Evolutionary conservation across 257 asterid genomes (phyloP), one percentile per base, ranked within the genome.

Genomic region (Cruciata laevipes): DNA sequence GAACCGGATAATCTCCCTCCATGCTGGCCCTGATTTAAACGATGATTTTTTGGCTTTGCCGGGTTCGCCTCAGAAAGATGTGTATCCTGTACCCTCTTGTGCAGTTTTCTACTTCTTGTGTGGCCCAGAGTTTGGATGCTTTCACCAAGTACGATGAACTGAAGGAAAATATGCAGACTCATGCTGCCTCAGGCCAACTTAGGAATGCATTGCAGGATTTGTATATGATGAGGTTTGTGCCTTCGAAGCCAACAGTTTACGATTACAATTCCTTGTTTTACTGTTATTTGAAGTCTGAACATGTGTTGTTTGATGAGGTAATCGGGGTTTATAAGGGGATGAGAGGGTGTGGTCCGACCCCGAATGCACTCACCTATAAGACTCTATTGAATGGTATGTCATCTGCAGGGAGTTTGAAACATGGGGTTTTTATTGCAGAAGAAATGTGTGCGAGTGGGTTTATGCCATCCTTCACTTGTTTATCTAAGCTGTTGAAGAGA

Each of bases 281-380:
- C 65, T 83, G 74, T 68, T 76, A 74, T 72, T 73, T 83, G 65
- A 85, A 69, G 82, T 85, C 95, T 16, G 74, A 69, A 51, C 35
- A 75, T 66, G 85, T 73, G 67, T 65, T 65, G 56, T 20, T 75
- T 27, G 78, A 69, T 75, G 85, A 71, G 32, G 52, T 86, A 74
- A 47, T 70, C 74, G 83, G 69, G 73, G 77, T 86, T 42, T 81
- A 78, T 74, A 23, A 62, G 30, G 66, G 70, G 70, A 81, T 86
- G 90, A 84, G 79, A 75, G 77, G 75, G 61, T 82, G 49, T 52
- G 95, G 91, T 18, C 89, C 85, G 3, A 47, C 25, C 17, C 95
- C 95, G 13, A 82, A 87, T 80, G 78, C 78, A 23, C 61, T 68
- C 32, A 87, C 91, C 35, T 85, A 75, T 71, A 72, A 73, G 5